Conservation (phyloP, 768 basidiomycete genomes). For the Amylocystis lapponica region DNA sequence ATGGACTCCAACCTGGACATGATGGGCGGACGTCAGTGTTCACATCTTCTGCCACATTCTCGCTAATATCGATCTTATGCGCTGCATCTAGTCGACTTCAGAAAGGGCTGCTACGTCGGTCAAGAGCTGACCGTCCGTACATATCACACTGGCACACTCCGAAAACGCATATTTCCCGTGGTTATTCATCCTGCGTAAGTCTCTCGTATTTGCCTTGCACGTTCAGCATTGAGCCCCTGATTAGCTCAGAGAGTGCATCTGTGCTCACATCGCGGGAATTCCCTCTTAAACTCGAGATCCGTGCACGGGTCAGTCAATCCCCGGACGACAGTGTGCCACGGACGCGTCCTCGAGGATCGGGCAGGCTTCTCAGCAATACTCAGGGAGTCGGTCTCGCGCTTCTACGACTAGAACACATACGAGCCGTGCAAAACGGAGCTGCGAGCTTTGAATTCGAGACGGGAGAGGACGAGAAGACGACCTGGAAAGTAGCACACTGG, state of each 20-base stretch:
- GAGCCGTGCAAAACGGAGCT: slow-evolving; percentile 44
- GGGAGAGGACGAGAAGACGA: slow-evolving; percentile 22
- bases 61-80: background rate
- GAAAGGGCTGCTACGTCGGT: slow-evolving; percentile 97
- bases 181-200: slow-evolving; percentile 37
- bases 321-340: slow-evolving; percentile 18
- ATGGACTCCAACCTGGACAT: slow-evolving; percentile 93
- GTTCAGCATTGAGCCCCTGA: background rate
- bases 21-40: slow-evolving; percentile 82
- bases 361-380: slow-evolving; percentile 63
- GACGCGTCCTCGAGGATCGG: slow-evolving; percentile 53
- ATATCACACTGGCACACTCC: slow-evolving; percentile 86
- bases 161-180: slow-evolving; percentile 90
- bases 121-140: slow-evolving; percentile 97
- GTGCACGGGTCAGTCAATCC: slow-evolving; percentile 18
- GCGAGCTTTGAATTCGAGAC: slow-evolving; percentile 32
- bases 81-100: slow-evolving; percentile 82
- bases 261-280: background rate
- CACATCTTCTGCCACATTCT: slow-evolving; percentile 6
- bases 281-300: slow-evolving; percentile 22
- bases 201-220: background rate
- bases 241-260: no score
- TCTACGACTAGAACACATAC: slow-evolving; percentile 72
- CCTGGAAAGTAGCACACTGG: slow-evolving; percentile 41
- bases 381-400: slow-evolving; percentile 69